Evolutionary conservation across 371 early-diverging fungal genomes (phyloP), one percentile per base, ranked within the genome.

Genomic region (Dentiscutata heterogama): DNA sequence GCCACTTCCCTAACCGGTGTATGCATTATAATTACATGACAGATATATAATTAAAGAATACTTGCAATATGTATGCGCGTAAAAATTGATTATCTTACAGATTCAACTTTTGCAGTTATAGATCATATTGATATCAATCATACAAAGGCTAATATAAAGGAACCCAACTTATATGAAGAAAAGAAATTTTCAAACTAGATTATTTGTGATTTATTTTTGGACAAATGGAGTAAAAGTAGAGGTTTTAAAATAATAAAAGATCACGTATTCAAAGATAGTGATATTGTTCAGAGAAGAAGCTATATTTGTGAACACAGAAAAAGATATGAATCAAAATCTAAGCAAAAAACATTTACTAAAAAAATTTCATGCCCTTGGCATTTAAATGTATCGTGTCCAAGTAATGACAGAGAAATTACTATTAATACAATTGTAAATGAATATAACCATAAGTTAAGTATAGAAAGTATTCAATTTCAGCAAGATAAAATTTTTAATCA

Each of bases 171-270:
- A 20, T 68, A 27, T 29, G 8, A 7, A 27, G 39, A 39, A 31
- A 68, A 39, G 14, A 31, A 39, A 68, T 68, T 68, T 68, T 14
- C 29, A 10, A 27, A 14, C 25, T 68, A 39, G 68, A 31, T 29
- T 6, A 31, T 11, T 13, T 68, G 68, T 42, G 68, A 68, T 29
- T 29, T 2, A 8, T 68, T 68, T 39, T 20, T 68, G 14, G 35
- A 68, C 16, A 16, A 68, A 68, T 68, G 42, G 16, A n/a, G 31
- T 68, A 68, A 68, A 68, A 14, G 5, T 29, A 25, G 35, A 68
- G 39, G 68, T 68, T 68, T 68, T 68, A 25, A 68, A 29, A 68
- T 68, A 68, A 35, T 68, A 29, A 68, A 68, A n/a, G 42, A 68
- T 42, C 68, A 10, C 3, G 68, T 68, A 29, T 13, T 42, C 20